phyloP scores from a whole-genome alignment of 768 basidiomycete genomes.

The Auricularia heimuer region DNA sequence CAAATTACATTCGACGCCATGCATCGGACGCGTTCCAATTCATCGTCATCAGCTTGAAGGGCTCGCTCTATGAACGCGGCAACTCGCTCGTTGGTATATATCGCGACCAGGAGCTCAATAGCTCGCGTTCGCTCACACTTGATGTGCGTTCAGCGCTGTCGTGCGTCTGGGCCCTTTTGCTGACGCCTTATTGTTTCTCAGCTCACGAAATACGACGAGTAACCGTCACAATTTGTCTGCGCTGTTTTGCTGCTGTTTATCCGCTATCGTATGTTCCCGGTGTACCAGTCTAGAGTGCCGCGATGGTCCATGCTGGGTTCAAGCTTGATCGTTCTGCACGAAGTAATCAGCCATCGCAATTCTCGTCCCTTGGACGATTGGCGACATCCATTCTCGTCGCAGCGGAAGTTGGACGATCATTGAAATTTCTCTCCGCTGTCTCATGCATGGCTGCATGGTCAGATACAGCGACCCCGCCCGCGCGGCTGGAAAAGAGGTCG shows the following conservation, averaged over 20 bases:
- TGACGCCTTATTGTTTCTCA: slow-evolving; percentile 14
- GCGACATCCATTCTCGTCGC: no score
- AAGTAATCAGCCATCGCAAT: no score
- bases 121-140: slow-evolving; percentile 82
- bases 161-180: slow-evolving; percentile 1
- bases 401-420: no score
- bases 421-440: no score
- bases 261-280: no score
- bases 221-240: slow-evolving; percentile 3
- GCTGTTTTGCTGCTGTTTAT: not conserved
- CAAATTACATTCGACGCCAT: slow-evolving; percentile 82
- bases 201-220: slow-evolving; percentile 59
- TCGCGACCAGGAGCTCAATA: slow-evolving; percentile 88
- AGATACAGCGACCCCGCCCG: no score
- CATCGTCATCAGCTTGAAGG: slow-evolving; percentile 94
- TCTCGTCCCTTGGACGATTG: no score
- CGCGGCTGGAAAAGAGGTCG: no score
- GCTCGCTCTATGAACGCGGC: slow-evolving; percentile 85
- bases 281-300: no score
- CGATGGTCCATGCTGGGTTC: no score
- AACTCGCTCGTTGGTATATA: slow-evolving; percentile 90
- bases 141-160: slow-evolving; percentile 45
- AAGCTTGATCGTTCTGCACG: no score
- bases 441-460: no score
- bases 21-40: slow-evolving; percentile 86